Base-by-base conservation (phyloP, 1,284 basidiomycete species). In the Cutaneotrichosporon arboriforme region DNA sequence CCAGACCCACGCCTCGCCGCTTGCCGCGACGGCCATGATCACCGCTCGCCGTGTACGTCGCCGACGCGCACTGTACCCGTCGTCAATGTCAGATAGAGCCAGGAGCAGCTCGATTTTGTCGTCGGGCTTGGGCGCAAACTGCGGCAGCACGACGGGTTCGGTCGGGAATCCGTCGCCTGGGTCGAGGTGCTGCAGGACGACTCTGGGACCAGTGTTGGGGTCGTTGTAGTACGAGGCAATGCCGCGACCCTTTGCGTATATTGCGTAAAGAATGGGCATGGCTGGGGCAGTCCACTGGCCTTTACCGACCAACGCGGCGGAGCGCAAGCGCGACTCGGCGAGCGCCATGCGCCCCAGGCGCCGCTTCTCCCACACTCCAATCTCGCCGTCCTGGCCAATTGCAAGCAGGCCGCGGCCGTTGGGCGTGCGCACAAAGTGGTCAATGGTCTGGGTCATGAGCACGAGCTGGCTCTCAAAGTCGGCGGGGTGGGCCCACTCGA, bases 61-160 rank as follows among this genome's bases (percentile, higher is more conserved):
- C 20, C 59, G 60, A 17, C 57, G 46, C 2, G 59, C 56, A n/a
- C 64, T 67, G 42, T 64, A 62, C 0, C 74, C 74, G 53, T 76
- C 74, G 58, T 76, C 74, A 37, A 76, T 70, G 58, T 75, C 70
- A 2, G 73, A 74, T 3, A 74, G 65, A 1, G 71, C 74, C 15
- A 74, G 47, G 0, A 76, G 57, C 57, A 74, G 61, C 46, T 62
- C 57, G 9, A 74, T 56, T 10, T 66, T 58, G 51, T 74, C 72
- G 13, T 54, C 67, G 4, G 55, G 35, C 8, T 54, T 51, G 13
- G 65, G 59, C 5, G 55, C 12, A 41, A 74, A 73, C 44, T 68
- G 60, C 4, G 70, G 72, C 37, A 74, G 45, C 2, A 51, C 39
- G 2, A 73, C 55, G 0, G 65, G 60, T 33, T 59, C 57, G 7